Base-by-base conservation (phyloP, 352 stramenopile genomes). In the Phytophthora pini region DNA sequence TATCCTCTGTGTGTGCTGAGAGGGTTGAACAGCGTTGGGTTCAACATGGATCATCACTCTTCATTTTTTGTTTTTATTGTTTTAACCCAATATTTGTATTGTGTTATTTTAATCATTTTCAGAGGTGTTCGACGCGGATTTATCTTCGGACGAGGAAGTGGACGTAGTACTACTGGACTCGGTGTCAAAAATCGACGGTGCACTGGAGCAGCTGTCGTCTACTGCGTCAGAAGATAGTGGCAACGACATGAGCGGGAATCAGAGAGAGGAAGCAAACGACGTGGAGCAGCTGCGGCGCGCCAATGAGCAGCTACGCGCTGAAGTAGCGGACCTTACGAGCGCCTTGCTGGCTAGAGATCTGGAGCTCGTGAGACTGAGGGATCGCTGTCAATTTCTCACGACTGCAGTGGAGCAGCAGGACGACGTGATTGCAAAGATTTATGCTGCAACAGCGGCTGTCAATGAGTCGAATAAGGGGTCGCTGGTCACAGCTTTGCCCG, bases 391-490 rank as follows among this genome's bases (percentile, higher is more conserved):
- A 46, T 74, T 83, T 34, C 70, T 95, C 1, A 65, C 78, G 10
- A 67, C 69, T 26, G 79, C 85, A 8, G 77, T 94, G 29, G 82
- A 91, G 48, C 79, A 93, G 60, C 85, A 93, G 62, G 86, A 94
- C 62, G 79, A 84, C 45, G 82, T 87, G 11, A 90, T 94, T 38
- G 84, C 84, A 24, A 88, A 90, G 60, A 93, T 94, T 62, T 94
- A 91, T 55, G 78, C 84, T 0, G 71, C 66, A 17, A 48, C 51
- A 2, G 62, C 76, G 2, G 31, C 65, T 4, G 31, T 53, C 26
- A 59, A 26, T 15, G 67, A 54, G 4, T 40, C 53, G 4, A 43
- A 27, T 2, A 62, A 56, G 20, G 36, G 26, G 11, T 50, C 61
- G 0, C 34, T 55, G 26, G 45, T 53, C 24, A 52, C 57, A 26